phyloP scores from a whole-genome alignment of 805 yeast genomes.

The Candida montana region DNA sequence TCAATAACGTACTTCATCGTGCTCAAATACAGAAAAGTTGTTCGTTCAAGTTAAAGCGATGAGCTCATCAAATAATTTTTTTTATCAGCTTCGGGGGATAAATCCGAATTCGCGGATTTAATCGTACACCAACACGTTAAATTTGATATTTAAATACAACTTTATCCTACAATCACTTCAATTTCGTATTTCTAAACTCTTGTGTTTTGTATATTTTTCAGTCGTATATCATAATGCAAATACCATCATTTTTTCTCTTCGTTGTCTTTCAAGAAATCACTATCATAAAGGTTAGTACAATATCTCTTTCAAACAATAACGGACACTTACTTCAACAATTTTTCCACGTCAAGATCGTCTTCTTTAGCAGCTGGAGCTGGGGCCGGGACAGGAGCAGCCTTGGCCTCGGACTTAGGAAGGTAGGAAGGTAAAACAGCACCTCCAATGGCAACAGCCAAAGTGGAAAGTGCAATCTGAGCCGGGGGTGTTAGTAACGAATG shows the following conservation, averaged over 20 bases:
- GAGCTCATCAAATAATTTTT: background rate
- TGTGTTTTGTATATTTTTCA: background rate
- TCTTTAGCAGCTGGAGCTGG: conserved; percentile 23
- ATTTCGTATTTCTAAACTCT: no score
- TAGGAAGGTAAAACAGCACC: conserved; percentile 24
- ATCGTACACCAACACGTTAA: no score
- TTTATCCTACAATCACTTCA: no score
- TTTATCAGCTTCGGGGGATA: no score
- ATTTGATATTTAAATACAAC: no score
- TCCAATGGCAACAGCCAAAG: conserved; percentile 29
- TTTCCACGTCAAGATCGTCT: conserved; percentile 30
- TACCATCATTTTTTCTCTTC: conserved; percentile 13
- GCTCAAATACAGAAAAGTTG: background rate
- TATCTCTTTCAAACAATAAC: no score
- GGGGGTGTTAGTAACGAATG: background rate
- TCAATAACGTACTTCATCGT: conserved; percentile 87
- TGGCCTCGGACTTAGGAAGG: conserved; percentile 17
- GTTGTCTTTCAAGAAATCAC: conserved; percentile 27
- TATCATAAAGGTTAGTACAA: background rate
- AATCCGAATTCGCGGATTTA: no score
- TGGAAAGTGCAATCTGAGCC: conserved; percentile 28
- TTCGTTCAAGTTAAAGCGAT: background rate
- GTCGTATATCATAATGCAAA: no score
- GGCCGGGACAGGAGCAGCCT: conserved; percentile 18
- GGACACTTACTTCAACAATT: conserved; percentile 24